Conservation (phyloP, 2,329 filamentous ascomycete species). For the Fulvia fulva region DNA sequence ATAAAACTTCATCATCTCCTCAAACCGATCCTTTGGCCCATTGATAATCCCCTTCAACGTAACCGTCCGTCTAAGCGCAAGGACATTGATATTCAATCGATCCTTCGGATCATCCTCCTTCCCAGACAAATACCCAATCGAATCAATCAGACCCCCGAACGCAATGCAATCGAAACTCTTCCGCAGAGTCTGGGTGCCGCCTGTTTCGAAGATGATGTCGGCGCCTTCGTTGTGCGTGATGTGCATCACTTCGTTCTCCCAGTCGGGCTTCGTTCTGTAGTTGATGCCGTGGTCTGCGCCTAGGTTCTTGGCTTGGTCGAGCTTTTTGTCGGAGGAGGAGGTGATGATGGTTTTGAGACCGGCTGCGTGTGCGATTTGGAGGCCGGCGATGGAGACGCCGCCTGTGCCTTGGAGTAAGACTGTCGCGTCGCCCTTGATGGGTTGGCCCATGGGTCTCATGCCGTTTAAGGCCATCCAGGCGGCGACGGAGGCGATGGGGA, state of each 20-base stretch:
- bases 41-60: slow-evolving; percentile 55
- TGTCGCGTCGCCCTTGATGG: slow-evolving; percentile 38
- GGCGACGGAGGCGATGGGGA: slow-evolving; percentile 60
- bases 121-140: slow-evolving; percentile 44
- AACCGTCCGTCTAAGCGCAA: slow-evolving; percentile 49
- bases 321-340: slow-evolving; percentile 52
- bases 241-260: slow-evolving; percentile 56
- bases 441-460: slow-evolving; percentile 52
- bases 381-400: slow-evolving; percentile 40
- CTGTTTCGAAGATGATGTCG: slow-evolving; percentile 51
- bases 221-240: slow-evolving; percentile 41
- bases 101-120: slow-evolving; percentile 56
- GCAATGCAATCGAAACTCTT: slow-evolving; percentile 43
- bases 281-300: slow-evolving; percentile 60
- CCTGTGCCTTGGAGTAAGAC: slow-evolving; percentile 44
- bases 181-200: slow-evolving; percentile 49
- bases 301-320: slow-evolving; percentile 49
- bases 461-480: slow-evolving; percentile 65
- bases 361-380: slow-evolving; percentile 41
- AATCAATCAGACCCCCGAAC: slow-evolving; percentile 41
- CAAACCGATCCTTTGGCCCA: slow-evolving; percentile 55
- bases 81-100: slow-evolving; percentile 57
- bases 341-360: slow-evolving; percentile 54
- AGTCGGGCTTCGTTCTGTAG: slow-evolving; percentile 55
- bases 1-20: slow-evolving; percentile 43